A percentile compares a stretch with the other conserved stretches of the same genome.
These are phyloP conservation scores for Psilocybe azurescens DNA, from an alignment of 768 basidiomycete genomes.

Conservation along the genomic window DNA sequence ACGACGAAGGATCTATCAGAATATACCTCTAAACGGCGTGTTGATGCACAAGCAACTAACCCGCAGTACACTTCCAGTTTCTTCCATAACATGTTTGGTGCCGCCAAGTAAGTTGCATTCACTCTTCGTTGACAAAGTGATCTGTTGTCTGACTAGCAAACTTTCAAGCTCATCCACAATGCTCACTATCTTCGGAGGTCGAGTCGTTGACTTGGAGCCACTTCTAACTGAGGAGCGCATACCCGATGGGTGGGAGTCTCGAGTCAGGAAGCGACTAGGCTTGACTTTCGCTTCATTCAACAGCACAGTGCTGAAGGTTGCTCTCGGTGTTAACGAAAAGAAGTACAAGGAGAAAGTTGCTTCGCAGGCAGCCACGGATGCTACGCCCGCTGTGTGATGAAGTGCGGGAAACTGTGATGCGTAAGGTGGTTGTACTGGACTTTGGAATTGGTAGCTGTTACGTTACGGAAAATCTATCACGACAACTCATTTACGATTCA, in stretches of 20 bases:
- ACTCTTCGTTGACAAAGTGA: not conserved
- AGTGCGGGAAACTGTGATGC: not conserved
- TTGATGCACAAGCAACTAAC: slow-evolving; percentile 57
- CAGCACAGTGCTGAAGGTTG: slow-evolving; percentile 45
- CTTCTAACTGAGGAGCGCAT: slow-evolving; percentile 74
- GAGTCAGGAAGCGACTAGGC: slow-evolving; percentile 56
- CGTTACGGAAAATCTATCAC: not conserved
- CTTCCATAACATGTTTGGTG: slow-evolving; percentile 66
- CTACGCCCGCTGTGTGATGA: not conserved
- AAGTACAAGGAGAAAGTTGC: slow-evolving; percentile 29
- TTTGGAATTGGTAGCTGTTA: too few species aligned
- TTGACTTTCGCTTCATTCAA: slow-evolving; percentile 67
- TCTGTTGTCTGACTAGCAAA: not conserved
- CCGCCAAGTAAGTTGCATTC: slow-evolving; percentile 60
- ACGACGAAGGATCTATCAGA: slow-evolving; percentile 63
- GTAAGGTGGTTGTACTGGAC: not conserved
- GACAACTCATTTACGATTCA: not conserved
- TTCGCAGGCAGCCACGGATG: slow-evolving; percentile 9
- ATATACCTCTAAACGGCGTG: slow-evolving; percentile 63
- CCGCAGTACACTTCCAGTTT: slow-evolving; percentile 55
- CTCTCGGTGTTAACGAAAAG: slow-evolving; percentile 42
- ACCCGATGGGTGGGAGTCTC: slow-evolving; percentile 74
- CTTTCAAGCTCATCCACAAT: slow-evolving; percentile 61
- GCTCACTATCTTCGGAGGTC: slow-evolving; percentile 70
- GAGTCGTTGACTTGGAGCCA: slow-evolving; percentile 54